Percentiles rank a stretch among this genome's conserved stretches.
Conservation (phyloP, 2,329 filamentous ascomycete species). For the Onygenales sp. region DNA sequence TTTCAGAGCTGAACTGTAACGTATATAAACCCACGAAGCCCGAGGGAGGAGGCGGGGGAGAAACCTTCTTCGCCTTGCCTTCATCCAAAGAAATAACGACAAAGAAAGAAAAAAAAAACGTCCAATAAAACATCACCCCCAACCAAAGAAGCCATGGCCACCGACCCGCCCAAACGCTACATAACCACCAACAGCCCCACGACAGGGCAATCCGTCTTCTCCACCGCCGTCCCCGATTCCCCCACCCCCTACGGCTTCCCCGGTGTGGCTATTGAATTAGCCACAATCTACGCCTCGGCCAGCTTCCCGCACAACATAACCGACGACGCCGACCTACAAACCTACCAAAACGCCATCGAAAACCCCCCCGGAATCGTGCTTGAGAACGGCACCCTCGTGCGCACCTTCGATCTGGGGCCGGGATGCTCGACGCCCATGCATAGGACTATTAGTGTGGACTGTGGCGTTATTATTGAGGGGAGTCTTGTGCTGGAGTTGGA, state of each 20-base stretch:
- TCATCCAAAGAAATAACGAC: no score
- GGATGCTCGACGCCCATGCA: constrained; percentile 26
- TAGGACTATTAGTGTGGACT: constrained; percentile 29
- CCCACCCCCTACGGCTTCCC: constrained; percentile 18
- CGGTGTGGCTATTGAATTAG: constrained; percentile 22
- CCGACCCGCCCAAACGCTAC: constrained; percentile 26
- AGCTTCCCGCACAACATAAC: constrained; percentile 18
- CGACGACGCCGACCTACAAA: constrained; percentile 23
- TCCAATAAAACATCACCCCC: no score
- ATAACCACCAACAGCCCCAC: constrained; percentile 28
- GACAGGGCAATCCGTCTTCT: constrained; percentile 28
- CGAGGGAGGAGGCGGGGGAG: no score
- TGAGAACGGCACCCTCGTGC: constrained; percentile 22
- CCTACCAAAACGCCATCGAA: constrained; percentile 25
- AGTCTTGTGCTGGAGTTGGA: constrained; percentile 28
- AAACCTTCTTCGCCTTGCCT: no score
- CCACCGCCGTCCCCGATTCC: constrained; percentile 23
- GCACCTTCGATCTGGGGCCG: constrained; percentile 26
- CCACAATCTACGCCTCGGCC: constrained; percentile 21
- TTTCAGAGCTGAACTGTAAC: no score
- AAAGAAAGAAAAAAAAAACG: no score
- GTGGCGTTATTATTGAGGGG: constrained; percentile 28
- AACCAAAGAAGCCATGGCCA: neutral
- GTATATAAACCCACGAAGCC: no score
- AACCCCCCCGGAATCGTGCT: constrained; percentile 24